Percentiles rank a stretch among this genome's conserved stretches.
phyloP scores from a whole-genome alignment of 1,139 yeast species.

The Geotrichum aggregatum region DNA sequence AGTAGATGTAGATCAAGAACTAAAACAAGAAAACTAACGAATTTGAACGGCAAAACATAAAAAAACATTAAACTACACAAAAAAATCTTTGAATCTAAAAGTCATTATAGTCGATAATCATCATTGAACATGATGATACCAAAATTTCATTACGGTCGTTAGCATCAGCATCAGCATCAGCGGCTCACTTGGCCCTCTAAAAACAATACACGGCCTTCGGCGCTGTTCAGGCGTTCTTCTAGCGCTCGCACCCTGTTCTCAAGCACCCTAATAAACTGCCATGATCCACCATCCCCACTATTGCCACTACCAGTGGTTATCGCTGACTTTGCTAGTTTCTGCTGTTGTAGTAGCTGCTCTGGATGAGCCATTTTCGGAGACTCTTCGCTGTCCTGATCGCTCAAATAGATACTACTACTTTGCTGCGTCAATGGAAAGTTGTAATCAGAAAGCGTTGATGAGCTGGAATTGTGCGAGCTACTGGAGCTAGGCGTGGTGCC shows the following conservation, averaged over 20 bases:
- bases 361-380: background rate
- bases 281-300: constrained; percentile 17
- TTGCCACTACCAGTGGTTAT: background rate
- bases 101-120: too few relatives aligned
- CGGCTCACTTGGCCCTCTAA: constrained; percentile 24
- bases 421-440: background rate
- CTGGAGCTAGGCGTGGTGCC: too few relatives aligned
- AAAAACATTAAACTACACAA: too few relatives aligned
- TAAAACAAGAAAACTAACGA: too few relatives aligned
- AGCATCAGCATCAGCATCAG: background rate
- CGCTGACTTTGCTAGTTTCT: background rate
- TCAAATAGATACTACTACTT: background rate
- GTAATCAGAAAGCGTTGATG: background rate
- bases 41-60: too few relatives aligned
- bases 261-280: constrained; percentile 28
- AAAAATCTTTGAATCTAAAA: too few relatives aligned
- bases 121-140: too few relatives aligned
- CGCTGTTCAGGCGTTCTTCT: constrained; percentile 34
- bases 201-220: constrained; percentile 33
- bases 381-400: background rate
- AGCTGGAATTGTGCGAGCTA: too few relatives aligned
- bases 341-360: background rate
- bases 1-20: too few relatives aligned
- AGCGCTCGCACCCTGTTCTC: constrained; percentile 34
- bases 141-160: too few relatives aligned